Evolutionary conservation across 768 basidiomycete species (phyloP).

Genomic region (Boletus coccyginus): DNA sequence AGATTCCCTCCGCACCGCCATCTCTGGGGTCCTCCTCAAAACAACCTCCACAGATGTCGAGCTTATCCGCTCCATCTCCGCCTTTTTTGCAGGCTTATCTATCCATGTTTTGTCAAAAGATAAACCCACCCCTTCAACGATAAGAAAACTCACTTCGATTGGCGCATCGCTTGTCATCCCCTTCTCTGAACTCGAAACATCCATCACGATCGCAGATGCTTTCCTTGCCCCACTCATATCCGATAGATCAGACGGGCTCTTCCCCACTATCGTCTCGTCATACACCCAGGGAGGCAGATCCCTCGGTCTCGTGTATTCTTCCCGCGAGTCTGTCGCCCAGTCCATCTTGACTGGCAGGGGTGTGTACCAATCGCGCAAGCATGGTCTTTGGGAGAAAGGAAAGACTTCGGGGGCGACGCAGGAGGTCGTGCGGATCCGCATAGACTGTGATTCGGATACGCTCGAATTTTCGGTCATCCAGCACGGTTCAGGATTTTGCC

Average conservation of each 20-base stretch:
- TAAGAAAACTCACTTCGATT: conserved; percentile 57
- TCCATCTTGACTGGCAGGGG: conserved; percentile 87
- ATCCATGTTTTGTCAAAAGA: conserved; percentile 59
- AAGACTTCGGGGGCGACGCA: conserved; percentile 95
- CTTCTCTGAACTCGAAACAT: conserved; percentile 56
- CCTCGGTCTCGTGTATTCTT: conserved; percentile 96
- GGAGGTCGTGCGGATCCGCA: conserved; percentile 73
- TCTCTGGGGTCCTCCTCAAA: conserved; percentile 80
- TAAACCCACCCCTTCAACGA: conserved; percentile 55
- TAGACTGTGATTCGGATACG: conserved; percentile 92
- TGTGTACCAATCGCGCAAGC: conserved; percentile 94
- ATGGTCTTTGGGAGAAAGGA: conserved; percentile 96
- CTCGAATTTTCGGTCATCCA: conserved; percentile 90
- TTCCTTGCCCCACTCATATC: conserved; percentile 81
- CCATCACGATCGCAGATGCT: conserved; percentile 76
- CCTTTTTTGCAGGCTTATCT: conserved; percentile 63
- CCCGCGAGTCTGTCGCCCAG: conserved; percentile 77
- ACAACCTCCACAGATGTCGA: conserved; percentile 70
- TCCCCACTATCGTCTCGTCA: conserved; percentile 88
- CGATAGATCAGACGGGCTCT: conserved; percentile 89
- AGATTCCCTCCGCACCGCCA: conserved; percentile 66
- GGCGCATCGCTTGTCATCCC: conserved; percentile 71
- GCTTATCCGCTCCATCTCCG: conserved; percentile 71
- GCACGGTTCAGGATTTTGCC: conserved; percentile 91
- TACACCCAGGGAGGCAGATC: conserved; percentile 61